phyloP scores from a whole-genome alignment of 805 yeast genomes.

The Sungouiella blattae region DNA sequence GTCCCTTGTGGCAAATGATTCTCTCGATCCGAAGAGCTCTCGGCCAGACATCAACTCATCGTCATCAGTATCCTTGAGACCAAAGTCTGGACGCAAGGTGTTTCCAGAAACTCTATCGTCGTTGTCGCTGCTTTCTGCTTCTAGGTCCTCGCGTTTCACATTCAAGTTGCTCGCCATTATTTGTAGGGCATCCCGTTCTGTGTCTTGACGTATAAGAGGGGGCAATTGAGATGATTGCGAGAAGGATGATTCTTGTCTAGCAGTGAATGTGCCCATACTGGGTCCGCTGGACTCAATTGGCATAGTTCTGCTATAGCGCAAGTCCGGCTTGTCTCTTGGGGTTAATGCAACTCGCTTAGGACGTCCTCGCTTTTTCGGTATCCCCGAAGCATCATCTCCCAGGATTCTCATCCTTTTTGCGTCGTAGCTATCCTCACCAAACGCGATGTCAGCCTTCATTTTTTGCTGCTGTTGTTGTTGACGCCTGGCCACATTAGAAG shows the following conservation, averaged over 20 bases:
- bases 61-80: conserved; percentile 12
- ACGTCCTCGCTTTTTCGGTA: conserved; percentile 35
- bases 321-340: conserved; percentile 21
- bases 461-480: conserved; percentile 13
- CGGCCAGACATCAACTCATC: conserved; percentile 37
- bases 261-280: conserved; percentile 29
- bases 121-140: conserved; percentile 29
- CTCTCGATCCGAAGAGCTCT: conserved; percentile 40
- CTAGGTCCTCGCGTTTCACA: conserved; percentile 36
- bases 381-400: conserved; percentile 18
- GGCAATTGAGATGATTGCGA: conserved; percentile 10
- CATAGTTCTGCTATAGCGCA: conserved; percentile 32
- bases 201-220: conserved; percentile 30
- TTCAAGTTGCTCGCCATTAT: conserved; percentile 31
- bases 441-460: neutral
- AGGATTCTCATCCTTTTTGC: conserved; percentile 14
- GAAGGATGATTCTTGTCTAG: conserved; percentile 6
- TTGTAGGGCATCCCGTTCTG: conserved; percentile 38
- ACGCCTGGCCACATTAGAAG: conserved; percentile 37
- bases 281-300: conserved; percentile 30
- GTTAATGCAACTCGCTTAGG: conserved; percentile 30
- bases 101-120: conserved; percentile 20
- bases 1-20: conserved; percentile 16
- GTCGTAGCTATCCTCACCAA: conserved; percentile 8
- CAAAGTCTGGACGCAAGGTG: neutral